phyloP scores from a whole-genome alignment of 768 basidiomycete species.

The Coprinopsis sp. region DNA sequence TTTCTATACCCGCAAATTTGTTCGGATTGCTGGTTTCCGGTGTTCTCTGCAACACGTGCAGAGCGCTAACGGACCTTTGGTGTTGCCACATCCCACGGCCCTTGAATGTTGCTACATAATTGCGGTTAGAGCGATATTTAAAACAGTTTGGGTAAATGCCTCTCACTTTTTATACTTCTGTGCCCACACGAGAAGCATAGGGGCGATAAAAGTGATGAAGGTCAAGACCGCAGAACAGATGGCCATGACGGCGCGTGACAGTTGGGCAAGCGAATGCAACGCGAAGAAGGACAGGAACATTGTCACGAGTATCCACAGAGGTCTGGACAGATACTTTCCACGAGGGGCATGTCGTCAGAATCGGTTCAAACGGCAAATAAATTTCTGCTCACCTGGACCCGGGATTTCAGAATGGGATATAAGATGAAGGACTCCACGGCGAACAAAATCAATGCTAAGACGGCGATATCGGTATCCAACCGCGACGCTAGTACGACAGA shows the following conservation, averaged over 20 bases:
- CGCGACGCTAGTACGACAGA: conserved; percentile 93
- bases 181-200: conserved; percentile 75
- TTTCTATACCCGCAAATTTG: conserved; percentile 1
- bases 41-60: neutral
- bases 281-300: conserved; percentile 44
- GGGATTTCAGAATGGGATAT: conserved; percentile 73
- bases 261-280: conserved; percentile 43
- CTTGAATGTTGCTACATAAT: conserved; percentile 73
- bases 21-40: conserved; percentile 1
- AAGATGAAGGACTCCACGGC: conserved; percentile 81
- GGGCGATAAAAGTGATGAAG: conserved; percentile 67
- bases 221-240: conserved; percentile 47
- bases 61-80: conserved; percentile 54
- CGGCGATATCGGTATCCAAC: conserved; percentile 73
- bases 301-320: conserved; percentile 52
- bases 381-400: conserved; percentile 51
- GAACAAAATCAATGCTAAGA: conserved; percentile 85
- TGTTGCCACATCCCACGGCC: conserved; percentile 86
- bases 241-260: conserved; percentile 52
- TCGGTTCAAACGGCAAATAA: conserved; percentile 9
- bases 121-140: conserved; percentile 12
- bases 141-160: conserved; percentile 11
- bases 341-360: conserved; percentile 2
- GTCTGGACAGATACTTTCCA: conserved; percentile 41
- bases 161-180: conserved; percentile 84